Conservation (phyloP, 306 rosid species). For the Vigna mungo region DNA sequence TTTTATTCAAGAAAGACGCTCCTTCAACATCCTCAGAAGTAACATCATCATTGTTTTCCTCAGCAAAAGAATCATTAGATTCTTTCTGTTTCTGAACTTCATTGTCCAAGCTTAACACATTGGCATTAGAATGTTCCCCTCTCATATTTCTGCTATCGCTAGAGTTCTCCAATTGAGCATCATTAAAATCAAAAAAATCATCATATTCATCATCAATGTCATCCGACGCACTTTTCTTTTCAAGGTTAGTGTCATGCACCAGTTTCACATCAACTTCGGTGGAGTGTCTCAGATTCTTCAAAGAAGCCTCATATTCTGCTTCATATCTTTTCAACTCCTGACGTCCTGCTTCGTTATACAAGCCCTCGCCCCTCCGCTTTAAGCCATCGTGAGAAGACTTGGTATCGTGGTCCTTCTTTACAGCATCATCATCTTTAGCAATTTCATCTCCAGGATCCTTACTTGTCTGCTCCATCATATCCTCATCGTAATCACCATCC, state of each 20-base stretch:
- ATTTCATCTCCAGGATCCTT: conserved; percentile 45
- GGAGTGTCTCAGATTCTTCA: conserved; percentile 53
- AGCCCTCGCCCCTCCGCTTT: conserved; percentile 64
- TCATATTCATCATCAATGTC: conserved; percentile 85
- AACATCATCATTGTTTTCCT: conserved; percentile 45
- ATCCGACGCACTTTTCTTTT: conserved; percentile 52
- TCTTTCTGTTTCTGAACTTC: conserved; percentile 49
- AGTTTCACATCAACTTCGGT: conserved; percentile 45
- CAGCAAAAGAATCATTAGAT: conserved; percentile 49
- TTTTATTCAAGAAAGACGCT: conserved; percentile 48
- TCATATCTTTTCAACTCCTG: conserved; percentile 87
- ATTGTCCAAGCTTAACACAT: conserved; percentile 39
- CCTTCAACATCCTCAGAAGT: conserved; percentile 53
- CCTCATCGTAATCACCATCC: conserved; percentile 86
- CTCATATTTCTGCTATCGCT: conserved; percentile 47
- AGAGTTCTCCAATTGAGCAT: conserved; percentile 61
- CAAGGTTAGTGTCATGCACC: conserved; percentile 46
- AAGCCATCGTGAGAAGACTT: conserved; percentile 53
- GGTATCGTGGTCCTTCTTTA: conserved; percentile 44
- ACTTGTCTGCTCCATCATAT: conserved; percentile 54
- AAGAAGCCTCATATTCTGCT: conserved; percentile 90
- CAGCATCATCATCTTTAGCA: conserved; percentile 43
- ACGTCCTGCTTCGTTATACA: conserved; percentile 97
- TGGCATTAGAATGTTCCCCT: conserved; percentile 53
- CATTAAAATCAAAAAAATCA: conserved; percentile 71